Base-by-base conservation (phyloP, 192 early-diverging fungal species). In the Umbelopsis sp. region DNA sequence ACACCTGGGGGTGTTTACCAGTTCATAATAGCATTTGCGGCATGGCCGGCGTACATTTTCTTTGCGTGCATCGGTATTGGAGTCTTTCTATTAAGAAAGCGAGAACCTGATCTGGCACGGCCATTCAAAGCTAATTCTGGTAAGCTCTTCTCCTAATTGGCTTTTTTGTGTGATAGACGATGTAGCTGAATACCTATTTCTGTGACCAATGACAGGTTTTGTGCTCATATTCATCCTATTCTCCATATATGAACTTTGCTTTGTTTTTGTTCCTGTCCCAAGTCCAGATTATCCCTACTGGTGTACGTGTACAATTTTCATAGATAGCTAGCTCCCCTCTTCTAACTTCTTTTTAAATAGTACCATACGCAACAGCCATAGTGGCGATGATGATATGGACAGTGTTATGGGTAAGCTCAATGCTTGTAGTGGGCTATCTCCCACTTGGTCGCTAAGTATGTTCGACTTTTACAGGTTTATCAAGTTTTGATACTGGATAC, bases 1-100 rank as follows among this genome's bases (percentile, higher is more conserved):
- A 67, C 71, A 45, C 75, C 75, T 33, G 55, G 75, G 20, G 49
- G 71, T 11, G 71, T 72, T 2, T 77, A 68, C 30, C 58, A 77
- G 22, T 77, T 77, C 27, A 77, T 77, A n/a, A 49, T 77, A 23
- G 49, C 75, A n/a, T 77, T 77, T 68, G 55, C 67, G 16, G 50
- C 58, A 13, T 77, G 72, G 45, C 67, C 67, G 18, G 71, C 45
- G 10, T 69, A 77, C 16, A 61, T 61, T 7, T 61, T 61, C 55
- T 61, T 61, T 25, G 16, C 33, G 1, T 61, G 27, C 7, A 61
- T 61, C 8, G 55, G 55, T 33, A 21, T 69, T 1, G 67, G 47
- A 7, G 68, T 74, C 3, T 45, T 74, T 7, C 25, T 70, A 2
- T 25, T 70, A 30, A 64, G 73, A 66, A 65, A 49, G 46, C 35